Conservation (phyloP, 2,329 filamentous ascomycete species). For the Cercospora sp. region DNA sequence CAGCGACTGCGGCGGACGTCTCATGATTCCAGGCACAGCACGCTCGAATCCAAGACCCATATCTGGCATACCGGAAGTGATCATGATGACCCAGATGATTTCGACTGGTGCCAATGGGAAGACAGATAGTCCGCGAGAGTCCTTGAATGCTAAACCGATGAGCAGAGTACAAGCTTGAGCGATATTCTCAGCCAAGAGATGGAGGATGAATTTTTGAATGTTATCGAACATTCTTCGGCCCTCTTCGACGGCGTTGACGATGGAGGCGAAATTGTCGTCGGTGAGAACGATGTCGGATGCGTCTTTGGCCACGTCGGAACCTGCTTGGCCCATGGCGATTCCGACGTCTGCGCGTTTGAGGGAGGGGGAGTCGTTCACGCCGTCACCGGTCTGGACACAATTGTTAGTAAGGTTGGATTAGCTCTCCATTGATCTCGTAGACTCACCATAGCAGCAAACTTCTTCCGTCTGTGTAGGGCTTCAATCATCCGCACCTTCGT, state of each 20-base stretch:
- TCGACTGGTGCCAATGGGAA: constrained; percentile 83
- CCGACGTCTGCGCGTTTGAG: constrained; percentile 79
- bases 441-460: constrained; percentile 70
- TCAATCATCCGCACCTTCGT: constrained; percentile 92
- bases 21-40: constrained; percentile 74
- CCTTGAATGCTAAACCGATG: constrained; percentile 77
- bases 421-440: background rate
- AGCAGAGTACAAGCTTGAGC: constrained; percentile 81
- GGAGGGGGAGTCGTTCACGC: constrained; percentile 82
- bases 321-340: constrained; percentile 85
- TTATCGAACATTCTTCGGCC: constrained; percentile 91
- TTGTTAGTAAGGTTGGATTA: constrained; percentile 56
- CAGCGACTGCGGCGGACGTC: constrained; percentile 71
- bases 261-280: constrained; percentile 85
- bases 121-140: constrained; percentile 68
- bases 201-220: constrained; percentile 80
- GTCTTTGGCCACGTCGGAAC: constrained; percentile 82
- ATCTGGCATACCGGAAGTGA: constrained; percentile 79
- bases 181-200: constrained; percentile 96
- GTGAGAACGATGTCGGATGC: constrained; percentile 81
- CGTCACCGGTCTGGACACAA: constrained; percentile 64
- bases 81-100: constrained; percentile 83
- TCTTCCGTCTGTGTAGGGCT: constrained; percentile 73
- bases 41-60: constrained; percentile 81
- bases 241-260: constrained; percentile 78